Evolutionary conservation across 192 early-diverging fungal species (phyloP), one percentile per base, ranked within the genome.

Genomic region (Linnemannia exigua): DNA sequence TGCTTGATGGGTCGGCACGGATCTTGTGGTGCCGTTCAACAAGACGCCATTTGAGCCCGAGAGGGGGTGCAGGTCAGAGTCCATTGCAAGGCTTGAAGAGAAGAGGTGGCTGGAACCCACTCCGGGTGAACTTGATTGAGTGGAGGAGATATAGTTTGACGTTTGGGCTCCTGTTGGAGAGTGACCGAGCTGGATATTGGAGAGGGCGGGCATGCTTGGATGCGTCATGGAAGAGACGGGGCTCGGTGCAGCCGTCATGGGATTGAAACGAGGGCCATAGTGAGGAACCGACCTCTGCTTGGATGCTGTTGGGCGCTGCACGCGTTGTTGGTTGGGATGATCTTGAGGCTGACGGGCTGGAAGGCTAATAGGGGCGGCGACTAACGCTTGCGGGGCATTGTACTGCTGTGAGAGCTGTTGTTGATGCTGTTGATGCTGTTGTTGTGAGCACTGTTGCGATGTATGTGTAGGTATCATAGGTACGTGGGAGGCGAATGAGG

Each of bases 241-340:
- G n/a, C 31, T 51, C 3, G 72, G 47, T 1, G 47, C 19, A 17
- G 81, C 36, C 28, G 67, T 22, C 68, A 83, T 69, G 9, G 81
- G 81, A 36, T 77, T 72, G 41, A 58, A 83, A 1, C 81, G 75
- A 11, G 44, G 71, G 0, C 70, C 81, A 67, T 83, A 83, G 66
- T 83, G 80, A 11, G 74, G 22, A 4, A 44, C 25, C 3, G 74
- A 58, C 67, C n/a, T 77, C 6, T 74, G 81, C 47, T 83, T 83
- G 1, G 81, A 38, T 9, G 69, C 16, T 28, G 73, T 11, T 72
- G 46, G n/a, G 28, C 47, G 72, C n/a, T 74, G 50, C 50, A 63
- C 25, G 47, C 50, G 50, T n/a, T 74, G 72, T 22, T 51, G 38
- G 15, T 41, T 25, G 25, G 31, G 38, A 19, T 76, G 79, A 46